These are phyloP conservation scores for Plasmodium vivax DNA, from an alignment of 169 alveolate genomes.

Conservation along the genomic window DNA sequence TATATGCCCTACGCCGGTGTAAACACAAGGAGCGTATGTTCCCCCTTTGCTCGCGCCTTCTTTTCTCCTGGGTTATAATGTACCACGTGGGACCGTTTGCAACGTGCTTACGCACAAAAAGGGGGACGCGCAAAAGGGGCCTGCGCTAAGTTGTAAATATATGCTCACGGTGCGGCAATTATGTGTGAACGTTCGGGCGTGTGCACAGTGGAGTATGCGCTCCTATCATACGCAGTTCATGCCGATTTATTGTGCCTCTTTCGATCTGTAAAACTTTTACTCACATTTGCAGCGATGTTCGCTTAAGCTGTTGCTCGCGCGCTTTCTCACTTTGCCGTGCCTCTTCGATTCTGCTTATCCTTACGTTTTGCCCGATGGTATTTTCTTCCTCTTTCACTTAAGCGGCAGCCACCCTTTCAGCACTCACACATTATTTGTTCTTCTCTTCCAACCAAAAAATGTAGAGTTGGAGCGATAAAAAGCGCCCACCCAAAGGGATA, in stretches of 20 bases:
- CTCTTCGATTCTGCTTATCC: neutral
- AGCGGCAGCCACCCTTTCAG: neutral
- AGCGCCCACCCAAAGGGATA: neutral
- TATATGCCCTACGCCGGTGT: neutral
- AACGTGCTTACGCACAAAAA: neutral
- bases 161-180: neutral
- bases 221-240: neutral
- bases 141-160: neutral
- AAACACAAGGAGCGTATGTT: neutral
- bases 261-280: neutral
- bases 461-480: neutral
- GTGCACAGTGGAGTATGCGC: neutral
- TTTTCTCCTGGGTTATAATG: neutral
- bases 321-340: neutral
- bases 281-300: neutral
- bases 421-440: conserved; percentile 20
- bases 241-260: neutral
- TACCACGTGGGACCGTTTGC: neutral
- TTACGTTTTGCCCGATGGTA: neutral
- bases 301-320: neutral
- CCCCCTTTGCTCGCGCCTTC: neutral
- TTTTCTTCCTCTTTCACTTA: conserved; percentile 16
- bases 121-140: too few species aligned
- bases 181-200: neutral
- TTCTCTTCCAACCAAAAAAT: neutral